Conservation (phyloP, 2,329 filamentous ascomycete genomes). For the Scedosporium minutisporum region DNA sequence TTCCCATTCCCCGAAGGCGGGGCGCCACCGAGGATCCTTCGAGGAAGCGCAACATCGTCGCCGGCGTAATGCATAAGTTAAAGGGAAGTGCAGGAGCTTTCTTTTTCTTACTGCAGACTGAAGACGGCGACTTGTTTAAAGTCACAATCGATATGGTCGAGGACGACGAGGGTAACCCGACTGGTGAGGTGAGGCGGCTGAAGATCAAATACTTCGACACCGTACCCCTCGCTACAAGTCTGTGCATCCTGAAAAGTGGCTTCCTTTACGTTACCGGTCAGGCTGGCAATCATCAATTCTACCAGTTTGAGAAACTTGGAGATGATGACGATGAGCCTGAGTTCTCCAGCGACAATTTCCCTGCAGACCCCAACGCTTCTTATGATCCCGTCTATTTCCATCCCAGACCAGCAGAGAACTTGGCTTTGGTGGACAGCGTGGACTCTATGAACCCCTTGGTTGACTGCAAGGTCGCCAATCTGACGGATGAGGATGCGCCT, state of each 20-base stretch:
- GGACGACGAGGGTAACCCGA: slow-evolving; percentile 66
- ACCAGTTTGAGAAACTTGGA: slow-evolving; percentile 94
- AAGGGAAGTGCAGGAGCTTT: slow-evolving; percentile 75
- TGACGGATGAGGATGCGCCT: slow-evolving; percentile 85
- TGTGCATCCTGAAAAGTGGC: slow-evolving; percentile 91
- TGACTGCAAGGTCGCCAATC: slow-evolving; percentile 83
- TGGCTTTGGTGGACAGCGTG: slow-evolving; percentile 76
- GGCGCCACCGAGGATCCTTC: slow-evolving; percentile 88
- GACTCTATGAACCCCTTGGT: slow-evolving; percentile 85
- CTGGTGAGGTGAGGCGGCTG: slow-evolving; percentile 70
- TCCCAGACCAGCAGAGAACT: slow-evolving; percentile 67
- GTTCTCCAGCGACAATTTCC: slow-evolving; percentile 74
- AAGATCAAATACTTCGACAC: slow-evolving; percentile 99
- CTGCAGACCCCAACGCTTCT: slow-evolving; percentile 60
- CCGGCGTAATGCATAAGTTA: slow-evolving; percentile 95
- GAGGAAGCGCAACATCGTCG: slow-evolving; percentile 75
- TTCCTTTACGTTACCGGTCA: slow-evolving; percentile 91
- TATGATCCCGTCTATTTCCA: slow-evolving; percentile 75
- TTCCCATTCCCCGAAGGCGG: slow-evolving; percentile 77
- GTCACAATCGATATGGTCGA: slow-evolving; percentile 85
- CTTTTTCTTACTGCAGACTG: slow-evolving; percentile 92
- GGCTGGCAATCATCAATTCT: slow-evolving; percentile 87
- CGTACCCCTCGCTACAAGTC: slow-evolving; percentile 73
- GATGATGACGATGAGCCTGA: slow-evolving; percentile 88
- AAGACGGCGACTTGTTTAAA: slow-evolving; percentile 98